A percentile compares a stretch with the other conserved stretches of the same genome.
These are phyloP conservation scores for Diaporthe velutina DNA, from an alignment of 2,329 filamentous ascomycete genomes.

Conservation along the genomic window DNA sequence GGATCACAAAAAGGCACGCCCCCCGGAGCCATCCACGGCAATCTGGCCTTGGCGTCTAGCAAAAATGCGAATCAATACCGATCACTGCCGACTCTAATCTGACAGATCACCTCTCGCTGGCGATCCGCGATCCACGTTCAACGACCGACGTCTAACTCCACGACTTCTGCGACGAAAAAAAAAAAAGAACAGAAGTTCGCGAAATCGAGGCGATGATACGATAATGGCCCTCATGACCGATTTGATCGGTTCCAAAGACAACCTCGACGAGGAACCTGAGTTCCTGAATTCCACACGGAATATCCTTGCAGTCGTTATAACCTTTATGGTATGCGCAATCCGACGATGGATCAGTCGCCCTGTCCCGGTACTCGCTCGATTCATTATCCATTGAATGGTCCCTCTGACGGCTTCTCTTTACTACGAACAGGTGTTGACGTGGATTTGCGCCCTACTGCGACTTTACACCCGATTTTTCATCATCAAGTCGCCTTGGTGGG, in stretches of 20 bases:
- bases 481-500: constrained; percentile 41
- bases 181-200: neutral
- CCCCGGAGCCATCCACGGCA: constrained; percentile 20
- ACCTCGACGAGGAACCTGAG: constrained; percentile 26
- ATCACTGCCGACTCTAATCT: constrained; percentile 10
- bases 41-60: constrained; percentile 10
- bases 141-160: neutral
- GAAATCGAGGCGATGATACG: neutral
- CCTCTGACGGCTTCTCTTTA: neutral
- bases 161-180: neutral
- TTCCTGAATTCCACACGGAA: constrained; percentile 32
- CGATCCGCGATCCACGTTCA: constrained; percentile 15
- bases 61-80: constrained; percentile 1
- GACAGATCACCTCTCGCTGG: neutral
- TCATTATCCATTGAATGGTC: no score
- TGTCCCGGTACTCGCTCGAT: neutral
- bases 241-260: constrained; percentile 33
- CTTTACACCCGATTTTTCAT: constrained; percentile 42
- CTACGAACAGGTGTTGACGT: constrained; percentile 36
- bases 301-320: constrained; percentile 32
- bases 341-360: neutral
- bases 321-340: constrained; percentile 33
- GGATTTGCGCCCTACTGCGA: constrained; percentile 40
- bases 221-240: constrained; percentile 34
- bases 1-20: constrained; percentile 24